A percentile compares a stretch with the other conserved stretches of the same genome.
phyloP scores from a whole-genome alignment of 495 filamentous ascomycete species.

The Neurospora sp. region DNA sequence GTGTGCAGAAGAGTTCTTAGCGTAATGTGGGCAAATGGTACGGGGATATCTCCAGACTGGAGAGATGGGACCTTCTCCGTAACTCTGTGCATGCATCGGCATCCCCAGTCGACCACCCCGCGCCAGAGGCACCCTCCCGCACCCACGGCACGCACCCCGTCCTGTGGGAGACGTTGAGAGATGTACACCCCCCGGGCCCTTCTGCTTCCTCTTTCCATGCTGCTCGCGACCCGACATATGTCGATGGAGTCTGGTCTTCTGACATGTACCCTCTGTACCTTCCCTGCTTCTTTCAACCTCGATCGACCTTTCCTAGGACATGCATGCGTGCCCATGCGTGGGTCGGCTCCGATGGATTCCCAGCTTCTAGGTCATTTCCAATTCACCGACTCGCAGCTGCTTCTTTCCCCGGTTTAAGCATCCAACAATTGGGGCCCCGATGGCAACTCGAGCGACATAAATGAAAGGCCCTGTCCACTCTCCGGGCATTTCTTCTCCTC shows the following conservation, averaged over 20 bases:
- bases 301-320: neutral
- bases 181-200: neutral
- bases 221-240: neutral
- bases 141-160: neutral
- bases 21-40: neutral
- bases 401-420: neutral
- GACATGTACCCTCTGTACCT: neutral
- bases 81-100: neutral
- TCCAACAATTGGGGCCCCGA: neutral
- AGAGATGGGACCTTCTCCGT: neutral
- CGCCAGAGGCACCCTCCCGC: neutral
- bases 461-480: neutral
- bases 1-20: neutral
- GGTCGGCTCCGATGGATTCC: neutral
- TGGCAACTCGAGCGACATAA: neutral
- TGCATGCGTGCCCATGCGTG: neutral
- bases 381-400: neutral
- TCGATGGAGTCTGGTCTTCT: neutral
- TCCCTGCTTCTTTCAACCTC: neutral
- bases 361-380: neutral
- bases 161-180: neutral
- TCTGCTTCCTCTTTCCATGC: neutral
- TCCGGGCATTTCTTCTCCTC: neutral
- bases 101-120: neutral
- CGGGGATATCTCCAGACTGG: neutral